Evolutionary conservation across 805 yeast genomes (phyloP), one percentile per base, ranked within the genome.

Genomic region (Yarrowia hollandica): DNA sequence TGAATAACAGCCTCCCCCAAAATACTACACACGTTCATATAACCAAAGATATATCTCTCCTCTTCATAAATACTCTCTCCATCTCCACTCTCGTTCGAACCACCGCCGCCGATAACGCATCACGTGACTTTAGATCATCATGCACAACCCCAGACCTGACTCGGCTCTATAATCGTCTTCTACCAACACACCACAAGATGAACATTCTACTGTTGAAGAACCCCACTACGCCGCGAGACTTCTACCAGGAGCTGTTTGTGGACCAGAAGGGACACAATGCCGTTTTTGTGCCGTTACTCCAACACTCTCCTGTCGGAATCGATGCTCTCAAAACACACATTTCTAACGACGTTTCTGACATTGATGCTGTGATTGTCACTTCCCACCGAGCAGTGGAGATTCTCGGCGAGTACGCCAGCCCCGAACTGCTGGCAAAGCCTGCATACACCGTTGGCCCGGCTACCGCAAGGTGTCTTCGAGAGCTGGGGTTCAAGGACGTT

Each of bases 381-480:
- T 87, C 96, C 1, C 97, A 92, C 69, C 72, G 98, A 64, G 96
- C 97, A 1, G 96, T 91, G 0, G 97, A 91, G 65, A 84, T 89
- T 5, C 7, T 64, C 61, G 58, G 50, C 35, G 5, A 21, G 33
- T 23, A 10, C 30, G 30, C 55, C 14, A 48, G 28, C 11, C 28
- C 41, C 3, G 55, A 21, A 18, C 46, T 63, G 12, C 61, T 64
- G 9, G 14, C 41, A 3, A 62, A 65, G 61, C 80, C 84, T 0
- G 85, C 86, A 0, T 92, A 84, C 67, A 89, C 97, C 0, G 97
- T 92, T 5, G 98, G 98, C 0, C 96, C 96, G 1, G 90, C 96
- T 0, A 92, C 98, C 0, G 79, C 79, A 16, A 74, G 75, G 14
- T 81, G 86, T 15, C 70, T 92, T 11, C 61, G 68, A 2, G 73